Conservation (phyloP, 2,329 filamentous ascomycete species). For the Colletotrichum falcatum region DNA sequence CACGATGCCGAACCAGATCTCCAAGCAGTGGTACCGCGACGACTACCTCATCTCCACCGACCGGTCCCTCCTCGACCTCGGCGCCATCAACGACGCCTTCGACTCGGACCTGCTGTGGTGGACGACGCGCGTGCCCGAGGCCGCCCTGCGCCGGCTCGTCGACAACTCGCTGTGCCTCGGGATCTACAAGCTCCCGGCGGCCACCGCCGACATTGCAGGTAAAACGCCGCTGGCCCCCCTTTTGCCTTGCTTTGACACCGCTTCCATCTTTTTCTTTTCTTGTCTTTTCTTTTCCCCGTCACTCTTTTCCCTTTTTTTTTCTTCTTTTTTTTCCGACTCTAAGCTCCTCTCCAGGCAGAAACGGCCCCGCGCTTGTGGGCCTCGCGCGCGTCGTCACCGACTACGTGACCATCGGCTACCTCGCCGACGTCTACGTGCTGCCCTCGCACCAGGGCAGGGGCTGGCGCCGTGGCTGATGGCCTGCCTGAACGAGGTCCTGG, state of each 20-base stretch:
- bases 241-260: too few relatives aligned
- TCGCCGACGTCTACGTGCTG: slow-evolving; percentile 75
- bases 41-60: slow-evolving; percentile 73
- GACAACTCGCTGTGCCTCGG: slow-evolving; percentile 71
- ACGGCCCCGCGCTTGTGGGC: slow-evolving; percentile 53
- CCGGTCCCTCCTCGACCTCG: slow-evolving; percentile 64
- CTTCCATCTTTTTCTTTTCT: not conserved
- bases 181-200: slow-evolving; percentile 59
- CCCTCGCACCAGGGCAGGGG: slow-evolving; percentile 70
- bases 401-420: slow-evolving; percentile 42
- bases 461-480: slow-evolving; percentile 74
- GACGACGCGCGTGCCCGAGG: slow-evolving; percentile 64
- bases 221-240: too few relatives aligned
- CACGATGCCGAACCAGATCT: slow-evolving; percentile 39
- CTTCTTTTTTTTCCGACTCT: not conserved
- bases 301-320: not conserved
- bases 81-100: slow-evolving; percentile 67
- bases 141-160: slow-evolving; percentile 63
- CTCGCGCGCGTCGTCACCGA: slow-evolving; percentile 49
- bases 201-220: slow-evolving; percentile 51
- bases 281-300: too few relatives aligned
- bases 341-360: slow-evolving; percentile 21
- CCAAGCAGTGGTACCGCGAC: slow-evolving; percentile 62
- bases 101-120: slow-evolving; percentile 71
- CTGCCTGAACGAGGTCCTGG: slow-evolving; percentile 68